phyloP scores from a whole-genome alignment of 495 filamentous ascomycete genomes.

The Podospora pseudocomata region DNA sequence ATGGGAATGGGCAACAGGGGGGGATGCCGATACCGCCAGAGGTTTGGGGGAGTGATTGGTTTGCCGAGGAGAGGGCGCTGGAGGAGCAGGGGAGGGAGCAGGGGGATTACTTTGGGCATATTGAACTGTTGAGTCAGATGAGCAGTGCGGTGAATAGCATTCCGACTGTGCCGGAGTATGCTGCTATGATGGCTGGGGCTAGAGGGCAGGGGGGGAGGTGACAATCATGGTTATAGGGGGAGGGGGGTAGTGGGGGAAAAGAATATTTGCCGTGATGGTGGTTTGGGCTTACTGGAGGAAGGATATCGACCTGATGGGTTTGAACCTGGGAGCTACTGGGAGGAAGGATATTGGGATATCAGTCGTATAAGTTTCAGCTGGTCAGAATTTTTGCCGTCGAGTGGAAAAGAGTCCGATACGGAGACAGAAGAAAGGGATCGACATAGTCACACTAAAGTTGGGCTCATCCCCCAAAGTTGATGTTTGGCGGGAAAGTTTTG shows the following conservation, averaged over 20 bases:
- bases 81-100: constrained; percentile 26
- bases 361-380: background rate
- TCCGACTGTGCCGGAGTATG: constrained; percentile 27
- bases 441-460: background rate
- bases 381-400: too few relatives aligned
- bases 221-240: background rate
- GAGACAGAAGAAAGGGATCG: background rate
- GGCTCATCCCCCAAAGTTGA: too few relatives aligned
- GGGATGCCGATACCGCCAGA: constrained; percentile 44
- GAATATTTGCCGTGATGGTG: background rate
- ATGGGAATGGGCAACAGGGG: constrained; percentile 20
- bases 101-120: constrained; percentile 40
- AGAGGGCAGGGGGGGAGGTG: background rate
- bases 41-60: constrained; percentile 49
- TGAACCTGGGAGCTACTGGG: background rate
- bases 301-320: background rate
- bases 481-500: background rate
- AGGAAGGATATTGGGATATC: background rate
- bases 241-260: background rate
- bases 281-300: background rate
- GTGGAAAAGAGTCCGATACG: too few relatives aligned
- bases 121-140: constrained; percentile 49
- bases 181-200: constrained; percentile 11
- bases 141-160: constrained; percentile 36
- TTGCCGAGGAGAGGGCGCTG: constrained; percentile 37